Evolutionary conservation across 129 eudicot species (phyloP).

Genomic region (Pseudognaphalium luteoalbum): DNA sequence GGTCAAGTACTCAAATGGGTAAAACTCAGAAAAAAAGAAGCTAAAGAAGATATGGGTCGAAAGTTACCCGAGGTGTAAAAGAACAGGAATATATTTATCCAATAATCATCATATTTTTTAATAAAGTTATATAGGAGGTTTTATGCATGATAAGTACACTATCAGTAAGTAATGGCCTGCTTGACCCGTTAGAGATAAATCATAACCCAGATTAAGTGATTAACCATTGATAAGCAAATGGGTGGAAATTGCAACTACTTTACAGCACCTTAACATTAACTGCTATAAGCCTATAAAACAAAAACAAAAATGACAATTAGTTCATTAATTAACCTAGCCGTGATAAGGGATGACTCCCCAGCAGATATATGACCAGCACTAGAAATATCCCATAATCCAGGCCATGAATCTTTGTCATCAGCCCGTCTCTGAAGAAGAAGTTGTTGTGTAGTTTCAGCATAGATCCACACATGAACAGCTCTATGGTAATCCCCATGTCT

Average conservation of each 20-base stretch:
- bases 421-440: slow-evolving; percentile 82
- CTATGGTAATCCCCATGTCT: slow-evolving; percentile 88
- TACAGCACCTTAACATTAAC: no score
- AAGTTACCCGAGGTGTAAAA: not conserved
- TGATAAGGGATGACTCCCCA: slow-evolving; percentile 76
- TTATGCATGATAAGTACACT: no score
- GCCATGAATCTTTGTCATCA: slow-evolving; percentile 92
- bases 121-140: no score
- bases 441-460: slow-evolving; percentile 79
- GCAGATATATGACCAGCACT: slow-evolving; percentile 98
- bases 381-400: slow-evolving; percentile 92
- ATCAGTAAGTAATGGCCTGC: no score
- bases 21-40: not conserved
- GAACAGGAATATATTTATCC: no score
- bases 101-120: no score
- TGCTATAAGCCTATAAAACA: no score
- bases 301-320: slow-evolving; percentile 2
- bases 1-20: not conserved
- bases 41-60: not conserved
- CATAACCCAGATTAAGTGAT: no score
- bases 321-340: slow-evolving; percentile 55
- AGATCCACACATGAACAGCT: slow-evolving; percentile 98
- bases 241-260: no score
- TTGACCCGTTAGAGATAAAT: no score
- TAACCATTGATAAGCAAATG: no score